A percentile compares a stretch with the other conserved stretches of the same genome.
Conservation (phyloP, 225 moss, liverwort and hornwort genomes). For the Bryum argenteum region DNA sequence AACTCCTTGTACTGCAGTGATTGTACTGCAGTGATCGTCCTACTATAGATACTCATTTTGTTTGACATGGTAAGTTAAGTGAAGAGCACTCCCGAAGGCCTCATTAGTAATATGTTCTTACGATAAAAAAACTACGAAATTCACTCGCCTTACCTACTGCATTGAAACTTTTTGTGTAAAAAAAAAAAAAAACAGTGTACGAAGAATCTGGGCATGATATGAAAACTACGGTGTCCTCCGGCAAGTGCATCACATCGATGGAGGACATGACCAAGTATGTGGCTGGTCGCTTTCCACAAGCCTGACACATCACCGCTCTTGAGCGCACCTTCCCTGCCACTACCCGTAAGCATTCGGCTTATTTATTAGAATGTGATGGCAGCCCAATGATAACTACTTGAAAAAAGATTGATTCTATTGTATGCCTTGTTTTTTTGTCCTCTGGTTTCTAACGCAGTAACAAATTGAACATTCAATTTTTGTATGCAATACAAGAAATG, state of each 20-base stretch:
- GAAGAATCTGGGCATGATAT: no score
- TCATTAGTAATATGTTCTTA: conserved; percentile 1
- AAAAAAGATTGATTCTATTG: conserved; percentile 6
- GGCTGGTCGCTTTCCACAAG: conserved; percentile 37
- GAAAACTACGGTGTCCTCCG: conserved; percentile 22
- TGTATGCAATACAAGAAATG: background rate
- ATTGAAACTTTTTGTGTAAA: background rate
- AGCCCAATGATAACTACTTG: background rate
- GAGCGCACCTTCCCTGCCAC: conserved; percentile 47
- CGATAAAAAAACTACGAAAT: background rate
- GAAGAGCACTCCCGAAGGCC: background rate
- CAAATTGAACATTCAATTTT: background rate
- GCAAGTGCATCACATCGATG: conserved; percentile 49
- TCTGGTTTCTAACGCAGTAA: background rate
- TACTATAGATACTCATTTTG: background rate
- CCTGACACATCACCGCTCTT: conserved; percentile 36
- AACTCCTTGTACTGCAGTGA: background rate
- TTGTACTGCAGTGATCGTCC: no score
- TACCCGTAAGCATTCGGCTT: conserved; percentile 23
- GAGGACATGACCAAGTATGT: conserved; percentile 56
- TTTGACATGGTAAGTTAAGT: background rate
- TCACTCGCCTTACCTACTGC: background rate
- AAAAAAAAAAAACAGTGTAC: no score
- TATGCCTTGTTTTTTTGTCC: background rate
- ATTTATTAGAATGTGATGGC: background rate